A percentile compares a stretch with the other conserved stretches of the same genome.
phyloP scores from a whole-genome alignment of 805 yeast genomes.

The Monosporozyma siamensis region DNA sequence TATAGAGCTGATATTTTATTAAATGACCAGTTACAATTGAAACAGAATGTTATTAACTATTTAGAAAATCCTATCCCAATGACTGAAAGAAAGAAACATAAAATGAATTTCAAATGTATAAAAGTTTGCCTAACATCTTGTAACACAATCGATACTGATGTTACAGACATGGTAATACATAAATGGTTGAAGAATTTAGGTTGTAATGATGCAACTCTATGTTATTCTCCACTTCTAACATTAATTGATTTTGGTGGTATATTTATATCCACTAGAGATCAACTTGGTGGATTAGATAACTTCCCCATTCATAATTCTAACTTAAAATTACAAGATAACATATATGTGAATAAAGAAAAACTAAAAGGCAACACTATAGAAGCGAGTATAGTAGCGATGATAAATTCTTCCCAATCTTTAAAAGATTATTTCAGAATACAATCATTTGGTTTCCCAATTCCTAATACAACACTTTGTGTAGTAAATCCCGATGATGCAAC shows the following conservation, averaged over 20 bases:
- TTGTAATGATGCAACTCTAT: slow-evolving; percentile 60
- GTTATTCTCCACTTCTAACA: slow-evolving; percentile 82
- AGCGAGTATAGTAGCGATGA: slow-evolving; percentile 26
- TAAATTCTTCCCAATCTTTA: slow-evolving; percentile 27
- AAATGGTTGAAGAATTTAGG: slow-evolving; percentile 90
- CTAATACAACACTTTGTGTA: slow-evolving; percentile 87
- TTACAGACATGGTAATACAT: slow-evolving; percentile 77
- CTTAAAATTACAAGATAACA: slow-evolving; percentile 27
- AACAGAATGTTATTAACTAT: slow-evolving; percentile 86
- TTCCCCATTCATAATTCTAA: slow-evolving; percentile 26
- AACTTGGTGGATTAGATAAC: slow-evolving; percentile 41
- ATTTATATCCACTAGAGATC: slow-evolving; percentile 84
- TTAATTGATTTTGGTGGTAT: slow-evolving; percentile 93
- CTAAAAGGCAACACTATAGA: slow-evolving; percentile 28
- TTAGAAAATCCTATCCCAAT: slow-evolving; percentile 83
- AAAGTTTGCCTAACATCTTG: slow-evolving; percentile 89
- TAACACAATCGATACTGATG: slow-evolving; percentile 84
- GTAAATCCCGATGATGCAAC: slow-evolving; percentile 88
- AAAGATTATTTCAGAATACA: slow-evolving; percentile 61
- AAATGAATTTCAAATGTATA: slow-evolving; percentile 69
- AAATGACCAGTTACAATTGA: slow-evolving; percentile 81
- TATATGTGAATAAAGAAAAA: slow-evolving; percentile 29
- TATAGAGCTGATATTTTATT: slow-evolving; percentile 64
- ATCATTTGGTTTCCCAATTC: slow-evolving; percentile 88
- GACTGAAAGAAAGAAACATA: slow-evolving; percentile 64